Evolutionary conservation across 2,329 filamentous ascomycete genomes (phyloP), one percentile per base, ranked within the genome.

Genomic region (Tolypocladium tundrense): DNA sequence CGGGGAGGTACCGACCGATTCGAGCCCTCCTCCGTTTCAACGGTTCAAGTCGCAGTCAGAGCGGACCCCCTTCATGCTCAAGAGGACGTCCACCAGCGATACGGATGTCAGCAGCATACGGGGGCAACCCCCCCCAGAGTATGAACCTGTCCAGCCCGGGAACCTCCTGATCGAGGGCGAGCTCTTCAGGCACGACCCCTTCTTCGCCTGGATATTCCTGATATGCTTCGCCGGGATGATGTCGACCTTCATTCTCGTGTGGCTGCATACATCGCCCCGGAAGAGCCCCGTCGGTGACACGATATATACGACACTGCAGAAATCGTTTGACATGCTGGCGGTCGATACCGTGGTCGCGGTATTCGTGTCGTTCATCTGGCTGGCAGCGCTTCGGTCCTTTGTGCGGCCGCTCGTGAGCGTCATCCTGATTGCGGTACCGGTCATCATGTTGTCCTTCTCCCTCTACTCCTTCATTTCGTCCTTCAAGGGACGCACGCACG

Each of bases 321-420:
- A 86, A 55, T 97, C 92, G 0, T 94, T 95, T 67, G 87, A 94
- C 68, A 87, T 97, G 63, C 84, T 99, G 48, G 89, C 90, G 2
- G 85, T 94, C 56, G 95, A 97, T 73, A 97, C 94, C 1, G 72
- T 97, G 21, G 87, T 97, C n/a, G 88, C 94, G 1, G 78, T 97
- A 43, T 77, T 95, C 41, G 89, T 97, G 24, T 93, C 93, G 1
- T 78, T 97, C 41, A 73, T 97, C 33, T 99, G 94, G 94, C 82
- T 99, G 60, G 89, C 92, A 1, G 79, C 95, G 1, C 78, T 99
- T 53, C 84, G 91, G 53, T 94, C 91, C 6, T 97, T 96, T 72
- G 90, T 95, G 27, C 85, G 90, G 57, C 85, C 87, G n/a, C 76
- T 97, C 56, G 89, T 97, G 56, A 86, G 87, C 64, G 73, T 89